A percentile compares a stretch with the other conserved stretches of the same genome.
These are phyloP conservation scores for Lentinula guzmanii DNA, from an alignment of 768 basidiomycete genomes.

Conservation along the genomic window DNA sequence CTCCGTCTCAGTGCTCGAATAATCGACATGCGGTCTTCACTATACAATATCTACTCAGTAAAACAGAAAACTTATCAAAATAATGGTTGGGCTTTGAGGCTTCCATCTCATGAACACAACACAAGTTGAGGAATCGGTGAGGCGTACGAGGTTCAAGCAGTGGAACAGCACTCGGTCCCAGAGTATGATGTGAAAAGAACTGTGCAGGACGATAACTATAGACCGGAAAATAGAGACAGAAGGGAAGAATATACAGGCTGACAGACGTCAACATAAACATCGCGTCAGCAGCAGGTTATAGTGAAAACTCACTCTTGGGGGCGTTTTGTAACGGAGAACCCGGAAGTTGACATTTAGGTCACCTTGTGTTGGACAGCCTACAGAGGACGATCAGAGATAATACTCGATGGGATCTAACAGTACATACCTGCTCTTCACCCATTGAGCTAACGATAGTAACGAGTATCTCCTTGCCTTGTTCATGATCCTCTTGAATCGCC, in stretches of 20 bases:
- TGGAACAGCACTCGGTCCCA: neutral
- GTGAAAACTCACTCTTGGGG: constrained; percentile 42
- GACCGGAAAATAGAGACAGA: neutral
- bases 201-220: constrained; percentile 5
- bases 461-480: constrained; percentile 81
- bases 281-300: neutral
- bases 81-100: neutral
- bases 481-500: constrained; percentile 64
- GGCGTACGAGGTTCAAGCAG: neutral
- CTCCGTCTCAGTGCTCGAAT: neutral
- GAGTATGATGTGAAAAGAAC: neutral
- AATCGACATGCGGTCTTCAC: neutral
- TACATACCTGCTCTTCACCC: constrained; percentile 77
- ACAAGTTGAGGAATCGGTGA: neutral
- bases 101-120: constrained; percentile 4
- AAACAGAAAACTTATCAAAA: neutral
- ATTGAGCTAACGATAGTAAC: constrained; percentile 87
- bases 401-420: neutral
- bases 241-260: neutral
- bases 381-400: constrained; percentile 4
- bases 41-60: neutral
- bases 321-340: constrained; percentile 76
- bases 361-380: constrained; percentile 46
- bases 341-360: neutral
- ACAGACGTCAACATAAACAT: neutral